phyloP scores from a whole-genome alignment of 83 land plant species.

The Thuja plicata region DNA sequence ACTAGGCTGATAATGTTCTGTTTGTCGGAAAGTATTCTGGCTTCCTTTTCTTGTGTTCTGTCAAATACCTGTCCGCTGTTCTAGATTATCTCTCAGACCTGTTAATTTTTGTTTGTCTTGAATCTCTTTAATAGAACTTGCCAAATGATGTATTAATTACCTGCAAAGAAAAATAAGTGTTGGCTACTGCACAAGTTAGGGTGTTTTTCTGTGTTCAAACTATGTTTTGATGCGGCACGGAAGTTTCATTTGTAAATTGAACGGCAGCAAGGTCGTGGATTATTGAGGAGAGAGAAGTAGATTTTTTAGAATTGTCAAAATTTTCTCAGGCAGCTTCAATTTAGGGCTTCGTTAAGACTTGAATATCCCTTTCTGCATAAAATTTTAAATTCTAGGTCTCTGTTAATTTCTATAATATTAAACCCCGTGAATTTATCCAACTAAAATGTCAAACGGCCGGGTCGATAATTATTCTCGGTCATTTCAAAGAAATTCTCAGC shows the following conservation, averaged over 20 bases:
- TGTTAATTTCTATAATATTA: not conserved
- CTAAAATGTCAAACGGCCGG: constrained; percentile 2
- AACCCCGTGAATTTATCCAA: too few species aligned
- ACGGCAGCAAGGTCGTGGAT: not conserved
- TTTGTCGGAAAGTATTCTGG: not conserved
- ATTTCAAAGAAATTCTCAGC: constrained; percentile 4
- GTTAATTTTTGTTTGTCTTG: not conserved
- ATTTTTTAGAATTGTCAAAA: not conserved
- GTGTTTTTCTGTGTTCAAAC: not conserved
- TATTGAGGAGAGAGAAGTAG: not conserved
- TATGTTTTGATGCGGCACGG: not conserved
- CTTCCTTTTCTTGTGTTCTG: not conserved
- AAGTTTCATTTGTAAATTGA: not conserved
- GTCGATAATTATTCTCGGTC: not conserved
- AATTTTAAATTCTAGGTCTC: not conserved
- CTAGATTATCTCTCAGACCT: not conserved
- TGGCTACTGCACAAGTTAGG: not conserved
- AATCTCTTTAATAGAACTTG: not conserved
- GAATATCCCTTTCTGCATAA: not conserved
- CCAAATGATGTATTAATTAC: not conserved
- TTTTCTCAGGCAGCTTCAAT: not conserved
- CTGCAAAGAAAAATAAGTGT: not conserved
- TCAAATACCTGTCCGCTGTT: not conserved
- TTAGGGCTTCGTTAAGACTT: not conserved
- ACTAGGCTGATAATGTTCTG: not conserved